A percentile compares a stretch with the other conserved stretches of the same genome.
phyloP scores from a whole-genome alignment of 305 asterid genomes.

The Lippia alba region DNA sequence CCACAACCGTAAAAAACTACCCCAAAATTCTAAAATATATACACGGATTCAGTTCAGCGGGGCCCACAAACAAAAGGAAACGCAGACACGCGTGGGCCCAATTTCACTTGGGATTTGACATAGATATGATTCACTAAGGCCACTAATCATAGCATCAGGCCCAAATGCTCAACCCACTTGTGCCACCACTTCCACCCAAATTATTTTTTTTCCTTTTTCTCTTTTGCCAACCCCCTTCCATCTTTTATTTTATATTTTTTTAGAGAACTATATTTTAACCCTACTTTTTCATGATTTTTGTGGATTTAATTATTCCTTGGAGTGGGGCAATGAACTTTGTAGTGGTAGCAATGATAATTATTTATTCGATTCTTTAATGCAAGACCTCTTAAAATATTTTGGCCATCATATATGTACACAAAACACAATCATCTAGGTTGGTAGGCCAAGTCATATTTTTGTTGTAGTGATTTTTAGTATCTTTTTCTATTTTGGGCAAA shows the following conservation, averaged over 20 bases:
- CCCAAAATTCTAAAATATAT: not conserved
- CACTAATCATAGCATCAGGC: slow-evolving; percentile 45
- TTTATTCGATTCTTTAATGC: not conserved
- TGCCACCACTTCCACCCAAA: slow-evolving; percentile 33
- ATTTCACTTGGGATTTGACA: slow-evolving; percentile 35
- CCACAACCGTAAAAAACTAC: slow-evolving; percentile 47
- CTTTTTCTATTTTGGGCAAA: slow-evolving; percentile 36
- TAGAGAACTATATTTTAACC: slow-evolving; percentile 17
- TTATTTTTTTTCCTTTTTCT: not conserved
- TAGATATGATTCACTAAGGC: slow-evolving; percentile 53
- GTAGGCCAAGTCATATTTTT: slow-evolving; percentile 8
- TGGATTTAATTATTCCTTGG: not conserved
- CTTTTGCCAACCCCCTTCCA: slow-evolving; percentile 1
- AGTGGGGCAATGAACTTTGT: not conserved
- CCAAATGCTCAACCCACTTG: slow-evolving; percentile 56
- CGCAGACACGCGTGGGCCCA: slow-evolving; percentile 44
- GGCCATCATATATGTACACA: slow-evolving; percentile 2
- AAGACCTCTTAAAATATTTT: slow-evolving; percentile 2
- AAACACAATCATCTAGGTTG: not conserved
- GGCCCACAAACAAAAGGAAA: slow-evolving; percentile 42
- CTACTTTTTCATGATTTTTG: slow-evolving; percentile 14
- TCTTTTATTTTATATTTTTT: not conserved
- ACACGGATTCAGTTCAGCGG: slow-evolving; percentile 8
- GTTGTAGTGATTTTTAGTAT: slow-evolving; percentile 23
- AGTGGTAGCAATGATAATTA: not conserved